Evolutionary conservation across 83 land plant genomes (phyloP), one percentile per base, ranked within the genome.

Genomic region (Larix sibirica): DNA sequence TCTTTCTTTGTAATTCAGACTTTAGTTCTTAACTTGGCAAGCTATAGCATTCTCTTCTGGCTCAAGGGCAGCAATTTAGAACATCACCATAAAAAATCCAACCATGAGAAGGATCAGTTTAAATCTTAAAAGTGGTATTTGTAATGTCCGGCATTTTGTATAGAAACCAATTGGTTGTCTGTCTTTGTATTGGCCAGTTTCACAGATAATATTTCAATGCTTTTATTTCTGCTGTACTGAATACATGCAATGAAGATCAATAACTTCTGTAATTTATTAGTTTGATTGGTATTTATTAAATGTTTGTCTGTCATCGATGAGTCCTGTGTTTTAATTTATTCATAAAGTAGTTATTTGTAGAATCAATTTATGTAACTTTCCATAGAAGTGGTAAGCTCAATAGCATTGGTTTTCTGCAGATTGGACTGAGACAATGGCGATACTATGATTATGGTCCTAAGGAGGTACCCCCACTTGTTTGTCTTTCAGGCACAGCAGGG

Each of bases 391-490:
- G 17, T 65, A 47, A 18, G 8, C 36, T n/a, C 33, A 81, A 26
- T 44, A 26, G 64, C 31, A 10, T 62, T 84, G 23, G 21, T 56
- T 82, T 80, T 2, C 79, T 88, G 84, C 87, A 97, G 99, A 89
- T 97, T 84, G 97, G 98, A 21, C 79, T 85, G 42, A 94, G 91
- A 80, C 92, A 94, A 42, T 97, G 99, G 99, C 89, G 99, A 67
- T 97, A 94, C 83, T 97, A 97, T 85, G 97, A 97, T 79, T 97
- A 86, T 84, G 99, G 99, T 64, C 99, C 99, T 2, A 97, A 97
- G 85, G 79, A 81, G 9, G 93, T 97, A 20, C 92, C 99, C 56
- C 99, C 99, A 16, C 92, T 95, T 68, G 89, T 97, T 54, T 97
- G 99, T 84, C 86, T 97, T 64, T 91, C 96, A 77, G 99, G 96